These are phyloP conservation scores for Umbelopsis ramanniana DNA, from an alignment of 192 early-diverging fungal genomes.

Conservation along the genomic window DNA sequence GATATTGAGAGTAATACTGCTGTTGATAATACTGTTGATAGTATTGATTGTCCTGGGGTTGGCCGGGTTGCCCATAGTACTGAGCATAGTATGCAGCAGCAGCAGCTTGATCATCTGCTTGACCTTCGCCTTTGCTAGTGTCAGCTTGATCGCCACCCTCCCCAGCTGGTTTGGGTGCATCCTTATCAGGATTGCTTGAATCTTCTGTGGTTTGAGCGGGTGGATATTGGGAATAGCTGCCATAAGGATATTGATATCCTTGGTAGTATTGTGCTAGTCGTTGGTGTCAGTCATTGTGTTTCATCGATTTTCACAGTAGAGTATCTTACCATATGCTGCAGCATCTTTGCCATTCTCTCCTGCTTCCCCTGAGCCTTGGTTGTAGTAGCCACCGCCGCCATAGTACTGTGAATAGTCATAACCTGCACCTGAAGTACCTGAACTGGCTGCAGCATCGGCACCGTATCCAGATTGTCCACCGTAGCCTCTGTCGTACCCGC, in stretches of 20 bases:
- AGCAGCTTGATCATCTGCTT: slow-evolving; percentile 11
- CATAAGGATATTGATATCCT: slow-evolving; percentile 23
- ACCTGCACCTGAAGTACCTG: neutral
- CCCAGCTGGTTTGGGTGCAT: slow-evolving; percentile 9
- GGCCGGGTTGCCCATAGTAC: slow-evolving; percentile 46
- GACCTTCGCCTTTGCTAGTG: neutral
- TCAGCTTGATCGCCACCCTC: slow-evolving; percentile 13
- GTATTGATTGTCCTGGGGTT: slow-evolving; percentile 45
- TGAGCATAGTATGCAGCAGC: slow-evolving; percentile 43
- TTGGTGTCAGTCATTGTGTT: neutral
- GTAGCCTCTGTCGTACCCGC: slow-evolving; percentile 20
- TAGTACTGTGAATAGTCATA: slow-evolving; percentile 40
- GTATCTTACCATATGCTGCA: slow-evolving; percentile 13
- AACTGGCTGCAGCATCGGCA: neutral
- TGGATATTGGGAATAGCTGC: slow-evolving; percentile 14
- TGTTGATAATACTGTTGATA: slow-evolving; percentile 49
- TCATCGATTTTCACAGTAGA: neutral
- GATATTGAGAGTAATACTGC: slow-evolving; percentile 28
- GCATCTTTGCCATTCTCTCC: neutral
- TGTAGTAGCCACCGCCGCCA: slow-evolving; percentile 24
- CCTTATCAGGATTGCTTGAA: neutral
- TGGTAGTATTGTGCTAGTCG: slow-evolving; percentile 9
- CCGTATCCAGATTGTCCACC: slow-evolving; percentile 14
- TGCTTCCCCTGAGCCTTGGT: slow-evolving; percentile 31
- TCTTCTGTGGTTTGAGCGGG: neutral